A percentile compares a stretch with the other conserved stretches of the same genome.
Evolutionary conservation across 2,329 filamentous ascomycete genomes (phyloP).

Genomic region (Sporothrix variecibatus): DNA sequence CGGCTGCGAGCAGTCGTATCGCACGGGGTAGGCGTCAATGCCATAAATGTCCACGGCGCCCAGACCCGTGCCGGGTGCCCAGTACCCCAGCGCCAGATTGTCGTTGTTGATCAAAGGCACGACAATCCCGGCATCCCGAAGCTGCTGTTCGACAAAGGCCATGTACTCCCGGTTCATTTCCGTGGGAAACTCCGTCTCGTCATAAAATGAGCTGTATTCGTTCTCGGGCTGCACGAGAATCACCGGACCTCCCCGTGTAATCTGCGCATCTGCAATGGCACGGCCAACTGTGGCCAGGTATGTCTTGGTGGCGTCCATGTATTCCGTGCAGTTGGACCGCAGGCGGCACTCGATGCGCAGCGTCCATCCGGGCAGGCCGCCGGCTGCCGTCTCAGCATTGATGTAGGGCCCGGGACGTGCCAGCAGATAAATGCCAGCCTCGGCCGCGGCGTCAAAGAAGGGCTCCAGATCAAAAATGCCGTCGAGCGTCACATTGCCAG

Average conservation of each 20-base stretch:
- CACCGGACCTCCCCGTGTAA: neutral
- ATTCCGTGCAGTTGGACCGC: conserved; percentile 2
- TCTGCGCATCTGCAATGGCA: neutral
- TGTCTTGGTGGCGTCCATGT: neutral
- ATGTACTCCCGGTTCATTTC: conserved; percentile 11
- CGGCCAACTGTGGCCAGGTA: neutral
- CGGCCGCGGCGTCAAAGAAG: neutral
- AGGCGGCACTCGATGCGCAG: neutral
- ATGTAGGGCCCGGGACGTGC: neutral
- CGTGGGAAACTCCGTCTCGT: neutral
- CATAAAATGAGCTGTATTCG: neutral
- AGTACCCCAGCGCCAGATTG: neutral
- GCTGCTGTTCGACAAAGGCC: conserved; percentile 22
- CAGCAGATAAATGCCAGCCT: neutral
- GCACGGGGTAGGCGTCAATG: neutral
- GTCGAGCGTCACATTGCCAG: neutral
- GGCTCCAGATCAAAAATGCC: neutral
- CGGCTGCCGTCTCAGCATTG: neutral
- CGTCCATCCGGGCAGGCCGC: neutral
- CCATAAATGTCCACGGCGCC: conserved; percentile 1
- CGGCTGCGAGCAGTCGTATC: conserved; percentile 1
- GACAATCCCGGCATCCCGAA: conserved; percentile 18
- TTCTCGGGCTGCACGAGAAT: neutral
- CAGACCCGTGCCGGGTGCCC: neutral
- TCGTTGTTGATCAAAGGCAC: conserved; percentile 29